Evolutionary conservation across 2,329 filamentous ascomycete species (phyloP), one percentile per base, ranked within the genome.

Genomic region (Penicillium sclerotiorum): DNA sequence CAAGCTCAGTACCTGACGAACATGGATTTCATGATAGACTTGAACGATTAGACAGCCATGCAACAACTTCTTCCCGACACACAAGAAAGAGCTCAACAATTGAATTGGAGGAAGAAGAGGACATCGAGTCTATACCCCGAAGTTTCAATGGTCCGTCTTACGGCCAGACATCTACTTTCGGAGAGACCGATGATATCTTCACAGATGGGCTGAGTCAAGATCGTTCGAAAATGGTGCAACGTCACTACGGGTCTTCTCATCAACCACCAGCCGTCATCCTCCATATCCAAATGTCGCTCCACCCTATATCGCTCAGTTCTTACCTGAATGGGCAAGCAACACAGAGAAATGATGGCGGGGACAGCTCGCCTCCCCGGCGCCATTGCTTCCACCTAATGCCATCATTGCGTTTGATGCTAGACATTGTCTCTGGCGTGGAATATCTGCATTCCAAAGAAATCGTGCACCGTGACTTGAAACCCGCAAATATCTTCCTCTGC

Each of bases 211-310:
- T 70, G 9, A 72, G 69, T 37, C 63, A 68, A 28, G 67, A 69
- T 46, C 59, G 58, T 22, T 70, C 64, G 5, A 69, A 66, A 28
- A 54, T 67, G 30, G 66, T 68, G 25, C 60, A 64, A 45, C 56
- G 50, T 32, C 60, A 60, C 28, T 46, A 28, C 47, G 59, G 57
- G 37, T 49, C 63, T 27, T 53, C 59, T 2, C 50, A 61, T 20
- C 63, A 69, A 32, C 57, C 63, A 4, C 70, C 66, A 20, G 64
- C 70, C 17, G 61, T 84, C 9, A 79, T 79, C 5, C 72, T 87
- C 8, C 84, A 86, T 63, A 83, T 87, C n/a, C 84, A 87, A 60
- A 87, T 87, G 83, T 82, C 81, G 4, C 73, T 85, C 3, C 82
- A 86, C 63, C 83, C 84, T 1, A 74, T 85, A 45, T 86, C 82